Evolutionary conservation across 2,329 filamentous ascomycete species (phyloP).

Genomic region (Taxawa tesnikishii): DNA sequence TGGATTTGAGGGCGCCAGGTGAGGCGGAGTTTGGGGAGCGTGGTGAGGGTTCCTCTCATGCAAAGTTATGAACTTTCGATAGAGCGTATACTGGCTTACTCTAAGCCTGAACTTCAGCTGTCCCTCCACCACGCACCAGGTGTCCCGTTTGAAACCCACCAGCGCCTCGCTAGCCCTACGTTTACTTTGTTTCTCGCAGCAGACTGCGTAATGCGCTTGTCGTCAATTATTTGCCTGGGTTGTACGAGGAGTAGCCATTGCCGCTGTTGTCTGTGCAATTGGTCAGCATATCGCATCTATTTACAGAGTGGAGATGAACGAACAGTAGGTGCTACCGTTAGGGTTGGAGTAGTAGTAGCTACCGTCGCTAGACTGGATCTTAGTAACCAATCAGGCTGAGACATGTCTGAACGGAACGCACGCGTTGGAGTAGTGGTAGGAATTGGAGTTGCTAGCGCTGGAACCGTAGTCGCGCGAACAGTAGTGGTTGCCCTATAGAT

Average conservation of each 20-base stretch:
- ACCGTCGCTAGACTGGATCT: conserved; percentile 30
- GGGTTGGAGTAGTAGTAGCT: conserved; percentile 66
- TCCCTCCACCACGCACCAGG: too few relatives aligned
- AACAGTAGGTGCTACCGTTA: conserved; percentile 46
- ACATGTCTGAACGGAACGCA: conserved; percentile 27
- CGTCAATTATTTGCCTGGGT: too few relatives aligned
- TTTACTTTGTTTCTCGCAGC: too few relatives aligned
- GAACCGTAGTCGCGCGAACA: conserved; percentile 52
- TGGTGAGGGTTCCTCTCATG: too few relatives aligned
- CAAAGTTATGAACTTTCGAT: too few relatives aligned
- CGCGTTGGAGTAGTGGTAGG: conserved; percentile 57
- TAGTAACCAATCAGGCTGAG: not conserved
- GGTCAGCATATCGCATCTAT: conserved; percentile 4
- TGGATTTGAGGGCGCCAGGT: conserved; percentile 9
- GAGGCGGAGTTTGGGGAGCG: conserved; percentile 3
- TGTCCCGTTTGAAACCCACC: too few relatives aligned
- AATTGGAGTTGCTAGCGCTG: conserved; percentile 42
- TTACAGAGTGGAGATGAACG: conserved; percentile 52
- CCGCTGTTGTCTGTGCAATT: conserved; percentile 55
- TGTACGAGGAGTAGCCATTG: conserved; percentile 48
- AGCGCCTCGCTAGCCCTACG: too few relatives aligned
- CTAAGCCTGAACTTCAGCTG: too few relatives aligned
- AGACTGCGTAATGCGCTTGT: too few relatives aligned
- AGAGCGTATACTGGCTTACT: too few relatives aligned
- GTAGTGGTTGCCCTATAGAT: conserved; percentile 52